Conservation (phyloP, 2,329 filamentous ascomycete genomes). For the Arthrobotrys megalospora region DNA sequence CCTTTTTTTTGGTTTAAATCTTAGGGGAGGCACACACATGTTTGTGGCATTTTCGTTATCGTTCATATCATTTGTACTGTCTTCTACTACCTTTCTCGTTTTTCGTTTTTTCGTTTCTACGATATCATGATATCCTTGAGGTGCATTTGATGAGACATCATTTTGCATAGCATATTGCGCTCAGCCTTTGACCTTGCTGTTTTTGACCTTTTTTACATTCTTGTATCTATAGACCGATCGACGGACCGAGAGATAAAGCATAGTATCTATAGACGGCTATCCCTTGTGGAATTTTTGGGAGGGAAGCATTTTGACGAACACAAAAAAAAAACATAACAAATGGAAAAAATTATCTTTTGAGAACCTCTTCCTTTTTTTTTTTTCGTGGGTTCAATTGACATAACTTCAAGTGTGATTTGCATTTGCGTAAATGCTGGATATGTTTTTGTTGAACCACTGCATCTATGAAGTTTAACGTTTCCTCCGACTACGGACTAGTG, state of each 20-base stretch:
- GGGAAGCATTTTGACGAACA: neutral
- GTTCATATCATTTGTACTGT: neutral
- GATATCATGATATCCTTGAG: constrained; percentile 27
- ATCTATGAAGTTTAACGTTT: too few relatives aligned
- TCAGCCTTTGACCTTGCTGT: neutral
- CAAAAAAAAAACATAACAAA: too few relatives aligned
- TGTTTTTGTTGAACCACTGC: too few relatives aligned
- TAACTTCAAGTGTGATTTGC: too few relatives aligned
- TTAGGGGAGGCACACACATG: neutral
- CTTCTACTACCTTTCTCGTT: neutral
- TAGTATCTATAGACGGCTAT: constrained; percentile 15
- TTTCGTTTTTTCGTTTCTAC: constrained; percentile 16
- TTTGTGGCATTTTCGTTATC: neutral
- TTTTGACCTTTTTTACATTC: constrained; percentile 20
- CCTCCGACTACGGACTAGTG: too few relatives aligned
- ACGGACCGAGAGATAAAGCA: constrained; percentile 5
- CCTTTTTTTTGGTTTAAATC: neutral
- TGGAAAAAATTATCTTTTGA: too few relatives aligned
- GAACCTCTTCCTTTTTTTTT: too few relatives aligned
- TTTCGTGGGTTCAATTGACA: too few relatives aligned
- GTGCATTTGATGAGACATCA: constrained; percentile 29
- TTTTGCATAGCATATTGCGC: constrained; percentile 14
- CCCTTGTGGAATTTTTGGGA: neutral
- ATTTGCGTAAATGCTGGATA: too few relatives aligned
- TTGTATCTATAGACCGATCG: constrained; percentile 29